Evolutionary conservation across 176 grass and related monocot species (phyloP).

Genomic region (Zea mays): Zm-B73-REFERENCE-NAM-5.0 NC_050096.1:297157001-297157500

Average conservation of each 20-base stretch:
- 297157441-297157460: constrained; percentile 92
- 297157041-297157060: neutral
- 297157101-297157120: neutral
- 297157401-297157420: constrained; percentile 85
- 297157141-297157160: neutral
- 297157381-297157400: constrained; percentile 86
- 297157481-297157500: constrained; percentile 70
- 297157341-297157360: constrained; percentile 83
- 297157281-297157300: constrained; percentile 82
- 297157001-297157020: constrained; percentile 7
- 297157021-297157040: constrained; percentile 39
- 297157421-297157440: constrained; percentile 76
- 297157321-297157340: constrained; percentile 69
- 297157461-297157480: constrained; percentile 99
- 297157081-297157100: too few relatives aligned
- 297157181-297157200: constrained; percentile 32
- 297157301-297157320: constrained; percentile 72
- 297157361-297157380: constrained; percentile 68
- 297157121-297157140: neutral
- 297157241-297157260: constrained; percentile 74
- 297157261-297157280: constrained; percentile 88
- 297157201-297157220: constrained; percentile 19
- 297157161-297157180: neutral
- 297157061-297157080: too few relatives aligned
- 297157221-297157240: neutral